Evolutionary conservation across 192 early-diverging fungal genomes (phyloP).

Genomic region (Diversispora epigaea): DNA sequence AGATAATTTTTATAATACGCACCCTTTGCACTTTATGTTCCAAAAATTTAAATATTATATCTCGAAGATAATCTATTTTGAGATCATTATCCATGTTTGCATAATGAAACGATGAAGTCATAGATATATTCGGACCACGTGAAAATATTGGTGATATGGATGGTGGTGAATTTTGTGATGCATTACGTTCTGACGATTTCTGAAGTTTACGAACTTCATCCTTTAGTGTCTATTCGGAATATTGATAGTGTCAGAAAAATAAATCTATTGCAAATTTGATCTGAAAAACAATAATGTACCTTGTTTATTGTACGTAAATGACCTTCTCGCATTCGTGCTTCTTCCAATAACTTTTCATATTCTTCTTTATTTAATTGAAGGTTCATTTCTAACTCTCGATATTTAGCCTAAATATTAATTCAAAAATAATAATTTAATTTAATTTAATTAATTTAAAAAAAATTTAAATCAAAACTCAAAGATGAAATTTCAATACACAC

Average conservation of each 20-base stretch:
- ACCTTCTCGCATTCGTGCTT: slow-evolving; percentile 63
- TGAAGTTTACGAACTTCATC: slow-evolving; percentile 74
- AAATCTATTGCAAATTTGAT: background rate
- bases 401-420: slow-evolving; percentile 42
- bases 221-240: slow-evolving; percentile 61
- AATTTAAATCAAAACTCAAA: background rate
- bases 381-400: slow-evolving; percentile 47
- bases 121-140: slow-evolving; percentile 13
- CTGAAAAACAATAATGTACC: slow-evolving; percentile 42
- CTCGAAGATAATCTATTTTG: slow-evolving; percentile 74
- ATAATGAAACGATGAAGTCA: slow-evolving; percentile 9
- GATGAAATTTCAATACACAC: slow-evolving; percentile 31
- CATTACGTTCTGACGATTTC: slow-evolving; percentile 34
- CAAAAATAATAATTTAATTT: background rate
- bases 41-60: slow-evolving; percentile 72
- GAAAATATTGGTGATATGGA: slow-evolving; percentile 23
- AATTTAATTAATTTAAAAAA: background rate
- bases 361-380: slow-evolving; percentile 43
- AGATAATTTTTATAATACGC: slow-evolving; percentile 36
- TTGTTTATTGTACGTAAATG: slow-evolving; percentile 73
- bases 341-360: slow-evolving; percentile 62
- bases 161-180: slow-evolving; percentile 29
- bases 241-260: background rate
- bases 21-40: slow-evolving; percentile 71
- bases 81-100: slow-evolving; percentile 50